Conservation (phyloP, 1,139 yeast genomes). For the Sugiyamaella novakii region DNA sequence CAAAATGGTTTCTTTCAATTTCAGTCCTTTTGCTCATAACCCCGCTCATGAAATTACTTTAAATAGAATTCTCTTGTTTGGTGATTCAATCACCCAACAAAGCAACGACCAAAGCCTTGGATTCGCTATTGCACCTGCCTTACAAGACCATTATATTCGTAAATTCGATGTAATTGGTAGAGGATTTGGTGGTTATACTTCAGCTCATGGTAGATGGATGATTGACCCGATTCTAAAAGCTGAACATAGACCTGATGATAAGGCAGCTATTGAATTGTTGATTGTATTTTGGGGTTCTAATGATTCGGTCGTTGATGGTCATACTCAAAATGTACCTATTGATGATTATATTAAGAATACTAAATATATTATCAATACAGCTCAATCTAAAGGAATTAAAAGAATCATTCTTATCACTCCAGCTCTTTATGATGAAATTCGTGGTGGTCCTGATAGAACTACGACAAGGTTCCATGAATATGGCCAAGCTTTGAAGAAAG, state of each 20-base stretch:
- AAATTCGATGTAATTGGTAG: constrained; percentile 57
- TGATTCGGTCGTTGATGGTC: constrained; percentile 21
- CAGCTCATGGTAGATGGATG: constrained; percentile 42
- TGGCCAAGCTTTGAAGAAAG: constrained; percentile 50
- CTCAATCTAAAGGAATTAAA: constrained; percentile 18
- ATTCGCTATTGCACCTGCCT: constrained; percentile 51
- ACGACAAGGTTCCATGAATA: constrained; percentile 51
- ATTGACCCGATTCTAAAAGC: constrained; percentile 27
- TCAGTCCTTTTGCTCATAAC: neutral
- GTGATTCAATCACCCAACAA: constrained; percentile 62
- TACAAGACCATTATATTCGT: constrained; percentile 50
- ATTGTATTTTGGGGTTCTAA: constrained; percentile 30
- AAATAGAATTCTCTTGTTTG: constrained; percentile 45
- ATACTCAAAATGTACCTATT: constrained; percentile 53
- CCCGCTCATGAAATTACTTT: constrained; percentile 4
- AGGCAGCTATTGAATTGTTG: constrained; percentile 25
- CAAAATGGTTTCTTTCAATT: neutral
- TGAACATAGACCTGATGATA: constrained; percentile 19
- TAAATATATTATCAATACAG: constrained; percentile 42
- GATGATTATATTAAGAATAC: constrained; percentile 52
- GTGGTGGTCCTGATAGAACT: constrained; percentile 8
- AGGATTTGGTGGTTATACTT: constrained; percentile 63
- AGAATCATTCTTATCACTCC: constrained; percentile 49
- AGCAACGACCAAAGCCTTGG: constrained; percentile 41
- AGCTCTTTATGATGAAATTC: constrained; percentile 55